Evolutionary conservation across 202 grass and related monocot species (phyloP), one percentile per base, ranked within the genome.

Genomic region (Eragrostis tef): DNA sequence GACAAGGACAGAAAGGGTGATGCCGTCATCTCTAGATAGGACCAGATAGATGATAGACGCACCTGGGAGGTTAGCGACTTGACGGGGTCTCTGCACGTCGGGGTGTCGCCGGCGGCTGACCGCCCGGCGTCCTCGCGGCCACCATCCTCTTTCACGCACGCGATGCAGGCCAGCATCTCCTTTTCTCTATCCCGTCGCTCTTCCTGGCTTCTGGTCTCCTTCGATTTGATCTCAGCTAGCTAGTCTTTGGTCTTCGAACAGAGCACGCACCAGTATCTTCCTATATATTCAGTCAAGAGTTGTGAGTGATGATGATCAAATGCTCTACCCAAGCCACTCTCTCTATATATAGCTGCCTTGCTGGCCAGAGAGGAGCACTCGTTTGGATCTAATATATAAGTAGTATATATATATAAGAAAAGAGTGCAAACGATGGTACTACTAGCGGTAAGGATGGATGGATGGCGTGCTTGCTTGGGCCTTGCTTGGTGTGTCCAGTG

Each of bases 1-100:
- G 31, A 34, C 1, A 34, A 34, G 4, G 31, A 34, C n/a, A n/a
- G n/a, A n/a, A n/a, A n/a, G n/a, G n/a, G n/a, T n/a, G n/a, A n/a
- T n/a, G n/a, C n/a, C n/a, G n/a, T n/a, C n/a, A n/a, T n/a, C n/a
- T 34, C 31, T 34, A 34, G 31, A 34, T 4, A 34, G 43, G 43
- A 45, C 4, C 1, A 45, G 43, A 46, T 46, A 10, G 11, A 46
- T 11, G 22, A 21, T 12, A 17, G 0, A 49, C 41, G 66, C 16
- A 87, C 90, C 90, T 92, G 90, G 26, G 90, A 89, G 41, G 90
- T 89, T 61, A 92, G 77, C 34, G 87, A 87, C 81, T 89, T 92
- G 68, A 92, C 90, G 61, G 90, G 86, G 73, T 92, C 90, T 22
- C 81, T 78, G 77, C 86, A 86, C 2, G 71, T 87, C 36, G 87